These are phyloP conservation scores for Withania somnifera DNA, from an alignment of 305 asterid species.

Conservation along the genomic window DNA sequence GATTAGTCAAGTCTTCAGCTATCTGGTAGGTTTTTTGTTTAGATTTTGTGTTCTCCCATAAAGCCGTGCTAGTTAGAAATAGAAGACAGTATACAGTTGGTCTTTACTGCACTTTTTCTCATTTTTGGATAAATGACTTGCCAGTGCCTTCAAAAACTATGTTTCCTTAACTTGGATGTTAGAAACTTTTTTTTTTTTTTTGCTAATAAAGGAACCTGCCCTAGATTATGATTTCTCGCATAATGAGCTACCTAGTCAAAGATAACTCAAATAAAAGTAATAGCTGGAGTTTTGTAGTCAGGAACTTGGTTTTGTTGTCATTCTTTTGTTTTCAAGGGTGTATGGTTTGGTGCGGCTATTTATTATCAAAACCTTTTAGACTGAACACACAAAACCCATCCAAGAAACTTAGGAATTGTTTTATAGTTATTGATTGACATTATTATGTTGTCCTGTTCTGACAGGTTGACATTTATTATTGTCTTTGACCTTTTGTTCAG, in stretches of 20 bases:
- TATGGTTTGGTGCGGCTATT: neutral
- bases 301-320: neutral
- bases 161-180: neutral
- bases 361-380: neutral
- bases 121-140: neutral
- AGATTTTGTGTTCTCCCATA: neutral
- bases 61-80: neutral
- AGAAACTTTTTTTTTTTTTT: no score
- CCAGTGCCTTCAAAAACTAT: neutral
- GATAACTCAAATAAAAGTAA: neutral
- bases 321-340: neutral
- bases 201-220: no score
- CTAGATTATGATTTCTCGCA: neutral
- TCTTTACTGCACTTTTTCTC: neutral
- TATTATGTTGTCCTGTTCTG: neutral
- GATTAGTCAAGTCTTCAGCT: no score
- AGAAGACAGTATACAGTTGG: neutral
- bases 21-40: neutral
- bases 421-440: neutral
- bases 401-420: neutral
- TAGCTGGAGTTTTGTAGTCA: neutral
- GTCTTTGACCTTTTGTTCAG: conserved; percentile 20
- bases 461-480: neutral
- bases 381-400: neutral
- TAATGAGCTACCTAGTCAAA: neutral